These are phyloP conservation scores for Lithospermum erythrorhizon DNA, from an alignment of 257 asterid genomes.

Conservation along the genomic window DNA sequence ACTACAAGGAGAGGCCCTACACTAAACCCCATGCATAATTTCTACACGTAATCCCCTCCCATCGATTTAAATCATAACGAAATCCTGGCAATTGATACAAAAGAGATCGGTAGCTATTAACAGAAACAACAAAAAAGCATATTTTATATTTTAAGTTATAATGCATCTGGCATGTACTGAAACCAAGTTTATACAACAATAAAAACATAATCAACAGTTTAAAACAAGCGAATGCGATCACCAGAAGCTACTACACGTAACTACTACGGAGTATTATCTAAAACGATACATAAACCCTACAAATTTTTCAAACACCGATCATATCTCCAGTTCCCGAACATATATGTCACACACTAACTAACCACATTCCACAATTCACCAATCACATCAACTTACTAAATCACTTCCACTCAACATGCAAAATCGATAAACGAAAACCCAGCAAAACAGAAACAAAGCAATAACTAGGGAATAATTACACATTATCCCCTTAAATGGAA, in stretches of 20 bases:
- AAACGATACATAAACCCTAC: constrained; percentile 6
- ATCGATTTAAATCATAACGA: constrained; percentile 1
- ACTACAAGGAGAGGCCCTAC: constrained; percentile 57
- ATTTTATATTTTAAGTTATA: too few species aligned
- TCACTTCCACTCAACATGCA: constrained; percentile 14
- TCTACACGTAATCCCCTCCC: constrained; percentile 29
- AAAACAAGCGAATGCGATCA: constrained; percentile 1
- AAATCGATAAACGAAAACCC: constrained; percentile 18
- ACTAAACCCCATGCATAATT: constrained; percentile 70
- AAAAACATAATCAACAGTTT: too few species aligned
- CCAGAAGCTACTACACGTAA: constrained; percentile 5
- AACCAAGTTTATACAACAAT: too few species aligned
- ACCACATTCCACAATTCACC: constrained; percentile 9
- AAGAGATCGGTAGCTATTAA: too few species aligned
- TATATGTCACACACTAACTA: constrained; percentile 14
- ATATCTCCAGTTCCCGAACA: constrained; percentile 14
- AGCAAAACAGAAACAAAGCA: constrained; percentile 35
- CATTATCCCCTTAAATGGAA: constrained; percentile 11
- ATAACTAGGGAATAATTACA: constrained; percentile 11
- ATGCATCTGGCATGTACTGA: too few species aligned
- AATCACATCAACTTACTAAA: constrained; percentile 14
- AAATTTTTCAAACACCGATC: constrained; percentile 5
- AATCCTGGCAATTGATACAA: neutral
- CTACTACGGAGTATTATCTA: neutral
- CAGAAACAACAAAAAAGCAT: too few species aligned